A percentile compares a stretch with the other conserved stretches of the same genome.
Evolutionary conservation across 305 asterid species (phyloP).

Genomic region (Fraxinus velutina): DNA sequence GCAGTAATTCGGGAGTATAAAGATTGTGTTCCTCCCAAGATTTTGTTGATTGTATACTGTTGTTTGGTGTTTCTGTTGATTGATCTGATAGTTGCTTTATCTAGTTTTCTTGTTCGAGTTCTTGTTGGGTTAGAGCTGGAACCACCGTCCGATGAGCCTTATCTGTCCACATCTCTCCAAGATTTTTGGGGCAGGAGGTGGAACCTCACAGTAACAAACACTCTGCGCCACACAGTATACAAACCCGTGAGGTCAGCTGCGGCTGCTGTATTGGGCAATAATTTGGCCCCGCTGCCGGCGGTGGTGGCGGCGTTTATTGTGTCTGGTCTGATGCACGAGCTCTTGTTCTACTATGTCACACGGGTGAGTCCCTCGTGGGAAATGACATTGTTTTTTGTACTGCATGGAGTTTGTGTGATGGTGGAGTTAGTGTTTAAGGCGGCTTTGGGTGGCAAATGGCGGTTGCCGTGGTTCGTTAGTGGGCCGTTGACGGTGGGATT

Average conservation of each 20-base stretch:
- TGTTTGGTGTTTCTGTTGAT: slow-evolving; percentile 40
- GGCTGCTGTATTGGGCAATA: slow-evolving; percentile 27
- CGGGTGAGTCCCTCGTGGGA: slow-evolving; percentile 56
- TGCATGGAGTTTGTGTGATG: slow-evolving; percentile 56
- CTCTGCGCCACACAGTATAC: slow-evolving; percentile 46
- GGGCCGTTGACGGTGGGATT: slow-evolving; percentile 52
- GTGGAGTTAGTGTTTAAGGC: slow-evolving; percentile 34
- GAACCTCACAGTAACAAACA: slow-evolving; percentile 49
- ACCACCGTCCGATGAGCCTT: slow-evolving; percentile 66
- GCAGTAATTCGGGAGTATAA: slow-evolving; percentile 3
- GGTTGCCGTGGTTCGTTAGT: slow-evolving; percentile 42
- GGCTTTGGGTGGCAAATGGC: slow-evolving; percentile 25
- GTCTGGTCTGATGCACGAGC: slow-evolving; percentile 74
- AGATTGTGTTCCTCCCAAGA: slow-evolving; percentile 17
- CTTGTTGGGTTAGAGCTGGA: slow-evolving; percentile 45
- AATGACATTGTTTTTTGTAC: slow-evolving; percentile 49
- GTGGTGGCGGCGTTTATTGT: slow-evolving; percentile 48
- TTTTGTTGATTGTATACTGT: slow-evolving; percentile 27
- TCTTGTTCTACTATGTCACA: slow-evolving; percentile 41
- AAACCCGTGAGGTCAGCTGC: slow-evolving; percentile 38
- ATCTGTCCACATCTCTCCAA: slow-evolving; percentile 50
- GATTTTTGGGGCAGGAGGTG: slow-evolving; percentile 79
- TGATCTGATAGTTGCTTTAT: slow-evolving; percentile 37
- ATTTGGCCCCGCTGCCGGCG: slow-evolving; percentile 35
- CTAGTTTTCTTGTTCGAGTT: slow-evolving; percentile 18